phyloP scores from a whole-genome alignment of 345 rosid genomes.

The Euphorbia lathyris region DNA sequence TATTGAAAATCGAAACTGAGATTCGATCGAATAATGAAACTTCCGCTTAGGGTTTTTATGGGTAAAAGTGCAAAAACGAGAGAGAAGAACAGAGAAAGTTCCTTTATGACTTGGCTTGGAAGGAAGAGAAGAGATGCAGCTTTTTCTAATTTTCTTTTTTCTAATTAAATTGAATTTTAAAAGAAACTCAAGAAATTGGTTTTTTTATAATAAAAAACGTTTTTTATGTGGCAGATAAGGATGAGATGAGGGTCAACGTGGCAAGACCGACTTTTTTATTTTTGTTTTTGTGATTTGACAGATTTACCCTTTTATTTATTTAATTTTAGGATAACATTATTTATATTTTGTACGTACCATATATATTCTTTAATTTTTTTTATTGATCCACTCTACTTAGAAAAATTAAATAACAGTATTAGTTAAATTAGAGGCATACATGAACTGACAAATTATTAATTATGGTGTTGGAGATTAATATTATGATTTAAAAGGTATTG shows the following conservation, averaged over 20 bases:
- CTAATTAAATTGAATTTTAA: neutral
- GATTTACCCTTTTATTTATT: neutral
- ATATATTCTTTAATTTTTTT: neutral
- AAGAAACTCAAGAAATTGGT: neutral
- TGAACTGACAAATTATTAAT: neutral
- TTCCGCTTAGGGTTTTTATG: neutral
- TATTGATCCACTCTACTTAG: neutral
- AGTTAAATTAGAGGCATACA: no score
- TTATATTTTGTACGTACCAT: neutral
- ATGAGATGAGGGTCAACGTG: neutral
- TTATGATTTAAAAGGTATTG: no score
- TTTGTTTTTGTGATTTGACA: neutral
- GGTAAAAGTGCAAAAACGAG: neutral
- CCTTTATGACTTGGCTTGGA: conserved; percentile 9
- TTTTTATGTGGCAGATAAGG: conserved; percentile 17
- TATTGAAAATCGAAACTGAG: conserved; percentile 22
- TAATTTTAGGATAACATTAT: neutral
- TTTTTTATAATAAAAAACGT: neutral
- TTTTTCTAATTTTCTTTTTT: neutral
- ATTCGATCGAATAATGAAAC: neutral
- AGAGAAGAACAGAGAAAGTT: conserved; percentile 2
- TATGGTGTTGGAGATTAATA: neutral
- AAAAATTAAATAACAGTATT: no score
- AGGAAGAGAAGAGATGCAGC: neutral
- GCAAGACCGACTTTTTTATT: neutral